Conservation (phyloP, 306 rosid species). For the Sophora flavescens region DNA sequence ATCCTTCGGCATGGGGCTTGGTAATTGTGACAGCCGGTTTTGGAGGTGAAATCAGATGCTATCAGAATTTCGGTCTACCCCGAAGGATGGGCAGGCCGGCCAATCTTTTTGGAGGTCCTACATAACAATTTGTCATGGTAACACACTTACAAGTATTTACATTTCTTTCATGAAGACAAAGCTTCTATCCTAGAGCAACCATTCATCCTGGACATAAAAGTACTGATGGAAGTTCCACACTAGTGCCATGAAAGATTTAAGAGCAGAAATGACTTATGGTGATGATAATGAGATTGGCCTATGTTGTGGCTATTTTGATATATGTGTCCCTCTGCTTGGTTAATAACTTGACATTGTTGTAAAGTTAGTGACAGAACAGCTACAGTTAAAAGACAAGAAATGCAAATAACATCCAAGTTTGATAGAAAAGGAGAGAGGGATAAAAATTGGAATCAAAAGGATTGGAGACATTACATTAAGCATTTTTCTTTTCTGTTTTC, state of each 20-base stretch:
- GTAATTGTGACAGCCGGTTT: conserved; percentile 82
- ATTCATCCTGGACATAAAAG: not conserved
- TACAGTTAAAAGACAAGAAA: not conserved
- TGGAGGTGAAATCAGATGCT: conserved; percentile 82
- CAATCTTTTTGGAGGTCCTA: conserved; percentile 58
- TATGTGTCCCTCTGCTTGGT: not conserved
- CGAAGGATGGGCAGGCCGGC: conserved; percentile 56
- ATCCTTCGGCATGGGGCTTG: conserved; percentile 85
- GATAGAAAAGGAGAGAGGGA: not conserved
- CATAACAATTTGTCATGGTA: conserved; percentile 29
- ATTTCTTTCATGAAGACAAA: not conserved
- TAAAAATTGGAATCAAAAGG: not conserved
- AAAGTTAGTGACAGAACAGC: conserved; percentile 8
- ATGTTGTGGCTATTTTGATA: conserved; percentile 1
- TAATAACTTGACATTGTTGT: conserved; percentile 22
- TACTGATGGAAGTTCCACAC: not conserved
- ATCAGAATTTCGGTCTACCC: conserved; percentile 85
- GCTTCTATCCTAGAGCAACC: not conserved
- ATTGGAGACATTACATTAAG: not conserved
- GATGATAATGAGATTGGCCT: conserved; percentile 20
- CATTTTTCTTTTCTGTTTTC: not conserved
- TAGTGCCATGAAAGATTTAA: not conserved
- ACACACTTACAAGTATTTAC: not conserved
- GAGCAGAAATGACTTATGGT: not conserved
- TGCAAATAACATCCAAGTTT: not conserved